A percentile compares a stretch with the other conserved stretches of the same genome.
These are phyloP conservation scores for Ramaria rubella DNA, from an alignment of 768 basidiomycete genomes.

Conservation along the genomic window DNA sequence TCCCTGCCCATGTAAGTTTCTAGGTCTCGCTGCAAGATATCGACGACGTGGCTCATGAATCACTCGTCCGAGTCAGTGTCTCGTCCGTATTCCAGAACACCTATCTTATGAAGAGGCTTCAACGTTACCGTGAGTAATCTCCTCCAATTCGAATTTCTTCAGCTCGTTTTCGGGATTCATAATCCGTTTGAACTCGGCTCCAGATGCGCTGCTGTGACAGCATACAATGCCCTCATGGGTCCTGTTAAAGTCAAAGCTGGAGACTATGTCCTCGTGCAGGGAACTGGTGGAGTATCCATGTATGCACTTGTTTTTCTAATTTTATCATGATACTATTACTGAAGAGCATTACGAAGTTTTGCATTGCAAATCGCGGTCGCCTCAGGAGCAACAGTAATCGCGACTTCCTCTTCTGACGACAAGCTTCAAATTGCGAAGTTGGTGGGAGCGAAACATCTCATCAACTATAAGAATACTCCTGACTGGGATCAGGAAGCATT, in stretches of 20 bases:
- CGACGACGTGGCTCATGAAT: neutral
- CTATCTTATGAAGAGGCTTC: conserved; percentile 60
- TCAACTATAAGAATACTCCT: conserved; percentile 55
- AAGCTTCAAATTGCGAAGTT: conserved; percentile 48
- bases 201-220: conserved; percentile 56
- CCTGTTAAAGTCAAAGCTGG: conserved; percentile 47
- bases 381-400: conserved; percentile 57
- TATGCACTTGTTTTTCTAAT: conserved; percentile 20
- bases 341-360: conserved; percentile 33
- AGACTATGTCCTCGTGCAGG: conserved; percentile 49
- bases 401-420: conserved; percentile 59
- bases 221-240: conserved; percentile 54
- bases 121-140: conserved; percentile 46
- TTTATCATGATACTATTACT: neutral
- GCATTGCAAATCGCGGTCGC: conserved; percentile 56
- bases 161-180: neutral
- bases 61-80: conserved; percentile 13
- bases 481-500: conserved; percentile 53
- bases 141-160: neutral
- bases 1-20: conserved; percentile 36
- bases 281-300: conserved; percentile 54
- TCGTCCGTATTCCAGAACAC: conserved; percentile 49
- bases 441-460: conserved; percentile 47
- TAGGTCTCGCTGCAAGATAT: too few relatives aligned
- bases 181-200: neutral